A percentile compares a stretch with the other conserved stretches of the same genome.
Conservation (phyloP, 352 stramenopile genomes). For the Pythium oligandrum region DNA sequence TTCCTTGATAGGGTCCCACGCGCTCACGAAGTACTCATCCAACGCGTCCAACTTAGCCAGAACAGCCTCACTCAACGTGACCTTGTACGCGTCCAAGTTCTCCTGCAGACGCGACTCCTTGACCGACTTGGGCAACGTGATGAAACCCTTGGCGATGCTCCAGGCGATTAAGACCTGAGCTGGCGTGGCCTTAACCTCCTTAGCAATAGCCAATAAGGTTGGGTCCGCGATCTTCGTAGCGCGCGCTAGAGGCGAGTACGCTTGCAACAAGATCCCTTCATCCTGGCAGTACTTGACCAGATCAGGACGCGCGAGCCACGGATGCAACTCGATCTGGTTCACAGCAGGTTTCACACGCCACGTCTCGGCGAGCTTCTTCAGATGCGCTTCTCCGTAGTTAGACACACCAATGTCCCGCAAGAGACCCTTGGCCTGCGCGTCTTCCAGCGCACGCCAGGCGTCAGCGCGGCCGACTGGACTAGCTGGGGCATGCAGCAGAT, state of each 20-base stretch:
- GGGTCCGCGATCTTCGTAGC: slow-evolving; percentile 35
- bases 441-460: slow-evolving; percentile 12
- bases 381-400: slow-evolving; percentile 60
- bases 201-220: slow-evolving; percentile 27
- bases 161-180: slow-evolving; percentile 49
- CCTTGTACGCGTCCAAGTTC: slow-evolving; percentile 33
- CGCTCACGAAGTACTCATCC: too few species aligned
- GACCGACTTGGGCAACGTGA: slow-evolving; percentile 51
- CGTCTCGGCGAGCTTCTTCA: slow-evolving; percentile 40
- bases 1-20: too few species aligned
- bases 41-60: too few species aligned
- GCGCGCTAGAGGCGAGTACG: slow-evolving; percentile 28
- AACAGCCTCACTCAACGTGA: slow-evolving; percentile 20
- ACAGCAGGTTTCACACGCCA: slow-evolving; percentile 25
- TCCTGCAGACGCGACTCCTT: slow-evolving; percentile 36
- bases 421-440: slow-evolving; percentile 13
- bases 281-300: slow-evolving; percentile 27
- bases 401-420: slow-evolving; percentile 54
- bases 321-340: slow-evolving; percentile 25
- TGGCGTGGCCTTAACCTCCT: slow-evolving; percentile 23
- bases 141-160: slow-evolving; percentile 32
- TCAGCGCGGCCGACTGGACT: slow-evolving; percentile 12
- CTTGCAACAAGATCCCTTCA: slow-evolving; percentile 13
- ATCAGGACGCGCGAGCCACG: slow-evolving; percentile 26
- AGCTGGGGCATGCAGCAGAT: slow-evolving; percentile 30